Base-by-base conservation (phyloP, 306 rosid genomes). In the Dryas alaskensis region DNA sequence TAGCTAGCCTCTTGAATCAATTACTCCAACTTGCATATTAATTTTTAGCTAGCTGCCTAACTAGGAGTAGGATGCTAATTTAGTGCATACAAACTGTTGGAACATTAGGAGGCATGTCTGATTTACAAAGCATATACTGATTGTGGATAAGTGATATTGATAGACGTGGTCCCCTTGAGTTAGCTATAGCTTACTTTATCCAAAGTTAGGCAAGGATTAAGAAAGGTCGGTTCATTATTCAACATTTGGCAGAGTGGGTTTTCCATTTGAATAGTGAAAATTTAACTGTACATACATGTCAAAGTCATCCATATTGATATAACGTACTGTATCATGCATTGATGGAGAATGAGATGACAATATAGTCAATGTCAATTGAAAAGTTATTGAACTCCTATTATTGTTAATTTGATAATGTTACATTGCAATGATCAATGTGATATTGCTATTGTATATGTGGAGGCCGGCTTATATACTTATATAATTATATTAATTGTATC, bases 131-230 rank as follows among this genome's bases (percentile, higher is more conserved):
- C 42, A 48, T n/a, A 16, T 8, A 4, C 12, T 50, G 31, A 1
- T 8, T 62, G 7, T 60, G 44, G 17, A 60, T 12, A 16, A 13
- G 8, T 62, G 67, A 40, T 16, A 62, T 1, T 8, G 67, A 62
- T 40, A 1, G 44, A 17, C 5, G 31, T 42, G 69, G 50, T 51
- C 65, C 57, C 68, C 16, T 48, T 61, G 11, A 3, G 50, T 37
- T 57, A 51, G 73, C 72, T 54, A 73, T 48, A 9, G 45, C 65
- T 60, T 43, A 53, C 43, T 78, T 78, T 76, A 39, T 78, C 76
- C 74, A 68, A 79, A 83, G 77, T 81, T 87, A 76, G 89, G 92
- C 84, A 73, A 7, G 2, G 74, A 75, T 43, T 46, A 10, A 44
- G 87, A 79, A 83, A 70, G 43, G 55, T 76, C 77, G 19, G 65